Conservation (phyloP, 495 filamentous ascomycete species). For the Ascobolus immersus region DNA sequence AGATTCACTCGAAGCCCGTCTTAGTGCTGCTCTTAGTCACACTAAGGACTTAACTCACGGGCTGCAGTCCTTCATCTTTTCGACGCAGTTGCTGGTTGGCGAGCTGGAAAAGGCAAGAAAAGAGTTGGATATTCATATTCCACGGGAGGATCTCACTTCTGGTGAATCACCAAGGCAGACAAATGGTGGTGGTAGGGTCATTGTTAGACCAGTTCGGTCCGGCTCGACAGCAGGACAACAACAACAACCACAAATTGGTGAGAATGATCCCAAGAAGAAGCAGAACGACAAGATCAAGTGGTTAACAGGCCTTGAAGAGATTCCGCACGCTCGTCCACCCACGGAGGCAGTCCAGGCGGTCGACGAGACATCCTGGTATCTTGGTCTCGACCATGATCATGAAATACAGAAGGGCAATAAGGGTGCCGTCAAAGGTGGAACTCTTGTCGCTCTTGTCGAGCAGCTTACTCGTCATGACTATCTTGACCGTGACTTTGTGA, state of each 20-base stretch:
- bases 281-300: too few species aligned
- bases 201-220: constrained; percentile 6
- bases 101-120: constrained; percentile 45
- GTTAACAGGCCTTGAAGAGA: too few species aligned
- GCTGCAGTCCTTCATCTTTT: constrained; percentile 67
- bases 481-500: constrained; percentile 85
- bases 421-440: constrained; percentile 57
- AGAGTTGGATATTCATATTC: too few species aligned
- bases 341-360: too few species aligned
- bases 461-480: constrained; percentile 89
- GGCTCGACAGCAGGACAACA: constrained; percentile 1
- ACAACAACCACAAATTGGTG: too few species aligned
- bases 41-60: constrained; percentile 59
- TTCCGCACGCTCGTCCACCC: too few species aligned
- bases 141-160: too few species aligned
- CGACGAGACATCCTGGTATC: constrained; percentile 56
- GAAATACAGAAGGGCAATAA: constrained; percentile 80
- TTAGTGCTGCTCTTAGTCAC: constrained; percentile 50
- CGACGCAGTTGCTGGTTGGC: constrained; percentile 63
- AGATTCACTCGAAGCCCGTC: constrained; percentile 66
- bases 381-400: constrained; percentile 68
- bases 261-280: too few species aligned
- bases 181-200: too few species aligned
- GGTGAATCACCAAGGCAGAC: too few species aligned
- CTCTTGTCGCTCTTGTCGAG: constrained; percentile 73